Evolutionary conservation across 305 asterid species (phyloP).

Genomic region (Petunia hybrid): DNA sequence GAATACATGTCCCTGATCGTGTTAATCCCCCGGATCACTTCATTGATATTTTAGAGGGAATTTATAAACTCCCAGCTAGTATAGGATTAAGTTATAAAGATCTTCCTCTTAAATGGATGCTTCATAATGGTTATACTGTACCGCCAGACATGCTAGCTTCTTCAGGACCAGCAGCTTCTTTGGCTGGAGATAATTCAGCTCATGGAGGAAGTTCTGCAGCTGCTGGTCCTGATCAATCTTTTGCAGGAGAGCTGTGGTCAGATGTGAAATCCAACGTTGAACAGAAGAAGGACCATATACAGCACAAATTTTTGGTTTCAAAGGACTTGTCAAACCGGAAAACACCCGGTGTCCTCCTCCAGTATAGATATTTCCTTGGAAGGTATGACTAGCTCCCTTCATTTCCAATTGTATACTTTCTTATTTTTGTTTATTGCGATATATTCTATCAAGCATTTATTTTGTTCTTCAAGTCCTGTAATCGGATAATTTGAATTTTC

Average conservation of each 20-base stretch:
- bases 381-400: slow-evolving; percentile 56
- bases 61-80: slow-evolving; percentile 60
- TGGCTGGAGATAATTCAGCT: slow-evolving; percentile 39
- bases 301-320: slow-evolving; percentile 52
- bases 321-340: slow-evolving; percentile 75
- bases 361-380: slow-evolving; percentile 78
- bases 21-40: slow-evolving; percentile 93
- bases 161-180: slow-evolving; percentile 42
- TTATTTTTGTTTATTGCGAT: not conserved
- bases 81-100: slow-evolving; percentile 68
- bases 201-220: slow-evolving; percentile 51
- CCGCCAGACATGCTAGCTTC: slow-evolving; percentile 73
- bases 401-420: not conserved
- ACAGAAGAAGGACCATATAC: slow-evolving; percentile 56
- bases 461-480: slow-evolving; percentile 10
- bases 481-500: slow-evolving; percentile 10
- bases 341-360: slow-evolving; percentile 67
- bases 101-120: slow-evolving; percentile 93
- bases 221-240: slow-evolving; percentile 55
- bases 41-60: slow-evolving; percentile 92
- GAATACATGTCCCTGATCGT: slow-evolving; percentile 80
- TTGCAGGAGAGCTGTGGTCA: slow-evolving; percentile 67
- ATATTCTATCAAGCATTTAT: not conserved
- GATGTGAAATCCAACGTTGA: slow-evolving; percentile 61
- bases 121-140: slow-evolving; percentile 80